Evolutionary conservation across 2,329 filamentous ascomycete species (phyloP), one percentile per base, ranked within the genome.

Genomic region (Microsporum ferrugineum): DNA sequence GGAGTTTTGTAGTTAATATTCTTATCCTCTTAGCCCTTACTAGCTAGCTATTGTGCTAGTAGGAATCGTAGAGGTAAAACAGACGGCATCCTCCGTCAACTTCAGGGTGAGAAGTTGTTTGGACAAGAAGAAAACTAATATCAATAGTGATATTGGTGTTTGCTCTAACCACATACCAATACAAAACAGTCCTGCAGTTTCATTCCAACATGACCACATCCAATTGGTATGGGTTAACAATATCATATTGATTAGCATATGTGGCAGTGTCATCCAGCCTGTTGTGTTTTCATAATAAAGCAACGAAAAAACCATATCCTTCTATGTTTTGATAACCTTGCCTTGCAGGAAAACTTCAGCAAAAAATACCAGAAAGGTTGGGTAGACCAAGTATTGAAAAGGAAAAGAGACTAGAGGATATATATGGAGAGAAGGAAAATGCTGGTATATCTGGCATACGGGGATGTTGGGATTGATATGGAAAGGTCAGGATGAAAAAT

Each of bases 271-370:
- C 23, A 17, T 55, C 51, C 51, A 55, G 14, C 51, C 51, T 23
- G 17, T 23, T 55, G 31, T 17, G n/a, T 5, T 36, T 36, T 55
- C 31, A 55, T 55, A 55, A 17, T 55, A 36, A 34, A 36, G 33
- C 34, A 34, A 43, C 14, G 39, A 36, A 31, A 34, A 36, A 36
- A 36, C 6, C 51, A 55, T 34, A 36, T 36, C 51, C 51, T n/a
- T 55, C 51, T 36, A 55, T 36, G 4, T 55, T 55, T 55, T 55
- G 51, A 36, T n/a, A 55, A 34, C 51, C 49, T 55, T n/a, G 51
- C 33, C 33, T 36, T 55, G 6, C n/a, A 31, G 31, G 29, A 34
- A 53, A 55, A 36, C 51, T 36, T 34, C 51, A 55, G 31, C 51
- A 36, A 55, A 36, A 55, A 51, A 51, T 29, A 47, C 45, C 27